Evolutionary conservation across 2,329 filamentous ascomycete genomes (phyloP).

Genomic region (Aspergillus pseudoterreus): DNA sequence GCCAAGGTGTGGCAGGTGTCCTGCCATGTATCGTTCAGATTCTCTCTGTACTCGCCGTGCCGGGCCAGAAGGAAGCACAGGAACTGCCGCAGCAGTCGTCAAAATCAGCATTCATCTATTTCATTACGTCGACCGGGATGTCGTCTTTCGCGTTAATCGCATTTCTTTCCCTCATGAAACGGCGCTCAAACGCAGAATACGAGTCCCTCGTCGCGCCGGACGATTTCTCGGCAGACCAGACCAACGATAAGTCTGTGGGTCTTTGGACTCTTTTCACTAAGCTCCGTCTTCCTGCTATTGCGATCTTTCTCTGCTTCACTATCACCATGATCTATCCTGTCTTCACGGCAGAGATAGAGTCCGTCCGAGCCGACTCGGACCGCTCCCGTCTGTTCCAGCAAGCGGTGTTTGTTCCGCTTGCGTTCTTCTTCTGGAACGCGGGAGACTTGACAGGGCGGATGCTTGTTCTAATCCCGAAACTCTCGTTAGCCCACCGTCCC

Average conservation of each 20-base stretch:
- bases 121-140: conserved; percentile 78
- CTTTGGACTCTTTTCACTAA: conserved; percentile 69
- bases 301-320: conserved; percentile 75
- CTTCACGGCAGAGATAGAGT: conserved; percentile 69
- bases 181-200: conserved; percentile 23
- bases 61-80: conserved; percentile 35
- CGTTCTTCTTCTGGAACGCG: conserved; percentile 88
- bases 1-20: conserved; percentile 88
- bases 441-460: conserved; percentile 80
- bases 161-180: conserved; percentile 68
- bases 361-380: conserved; percentile 37
- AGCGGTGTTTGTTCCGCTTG: conserved; percentile 80
- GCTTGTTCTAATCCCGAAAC: conserved; percentile 55
- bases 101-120: conserved; percentile 82
- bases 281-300: conserved; percentile 71
- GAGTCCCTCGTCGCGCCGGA: neutral
- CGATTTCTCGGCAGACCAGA: neutral
- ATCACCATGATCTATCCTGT: conserved; percentile 95
- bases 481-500: conserved; percentile 61
- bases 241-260: conserved; percentile 39
- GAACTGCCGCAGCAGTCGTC: conserved; percentile 46
- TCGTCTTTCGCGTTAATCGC: conserved; percentile 67
- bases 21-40: conserved; percentile 86
- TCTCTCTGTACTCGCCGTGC: conserved; percentile 68
- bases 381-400: conserved; percentile 60